Base-by-base conservation (phyloP, 1,284 basidiomycete species). In the Tremellales sp. region DNA sequence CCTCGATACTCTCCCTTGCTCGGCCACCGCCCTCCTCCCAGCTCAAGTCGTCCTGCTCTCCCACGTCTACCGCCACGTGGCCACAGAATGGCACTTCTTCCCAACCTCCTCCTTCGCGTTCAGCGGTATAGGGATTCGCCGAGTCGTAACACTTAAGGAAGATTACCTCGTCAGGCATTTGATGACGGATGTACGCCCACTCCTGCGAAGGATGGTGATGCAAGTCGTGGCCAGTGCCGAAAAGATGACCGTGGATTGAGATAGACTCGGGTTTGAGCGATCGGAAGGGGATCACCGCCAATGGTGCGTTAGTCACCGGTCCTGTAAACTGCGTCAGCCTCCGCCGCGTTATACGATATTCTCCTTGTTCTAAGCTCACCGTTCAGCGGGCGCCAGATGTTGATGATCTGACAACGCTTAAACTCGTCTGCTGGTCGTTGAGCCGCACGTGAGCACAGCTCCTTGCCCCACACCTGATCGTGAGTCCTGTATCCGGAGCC, bases 101-200 rank as follows among this genome's bases (percentile, higher is more conserved):
- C 37, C 52, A 52, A 10, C 49, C 43, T 12, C 59, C 61, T 36
- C 59, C 57, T 6, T 29, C 47, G 8, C 29, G 8, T 15, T 31
- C 29, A 8, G 8, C 19, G 10, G 7, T 17, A 19, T 39, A 39
- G 8, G 11, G 13, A 21, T 39, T 39, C 13, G 11, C 36, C 26
- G 61, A 58, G 47, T 69, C 67, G 46, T 60, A 71, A 46, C 67
- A 68, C 35, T 64, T 65, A 27, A 69, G 48, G 7, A 62, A 47
- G 43, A 68, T 35, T 21, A 58, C 49, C 51, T 71, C 67, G 47
- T 64, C 52, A 3, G 66, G 62, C 58, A 50, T 57, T 44, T 64
- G 65, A 40, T 64, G 66, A n/a, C 52, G 52, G 27, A 66, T 51
- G 48, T 67, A 69, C 4, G 40, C 33, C 68, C 68, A 71, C 6